Conservation (phyloP, 1,139 yeast genomes). For the Candida sp. region DNA sequence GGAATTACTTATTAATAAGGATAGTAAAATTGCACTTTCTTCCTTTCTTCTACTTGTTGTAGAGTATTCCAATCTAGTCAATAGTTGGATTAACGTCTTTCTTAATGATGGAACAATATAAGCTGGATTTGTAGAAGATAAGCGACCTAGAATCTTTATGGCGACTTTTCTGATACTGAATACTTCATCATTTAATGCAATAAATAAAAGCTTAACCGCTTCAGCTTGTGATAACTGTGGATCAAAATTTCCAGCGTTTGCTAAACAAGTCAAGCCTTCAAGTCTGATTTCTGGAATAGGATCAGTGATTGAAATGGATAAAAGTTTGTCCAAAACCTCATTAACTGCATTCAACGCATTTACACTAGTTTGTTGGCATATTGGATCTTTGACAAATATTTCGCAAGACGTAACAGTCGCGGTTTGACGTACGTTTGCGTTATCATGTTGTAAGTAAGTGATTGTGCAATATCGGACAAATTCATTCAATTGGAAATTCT, state of each 20-base stretch:
- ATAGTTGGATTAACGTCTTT: conserved; percentile 77
- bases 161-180: conserved; percentile 84
- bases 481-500: conserved; percentile 74
- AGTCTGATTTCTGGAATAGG: conserved; percentile 79
- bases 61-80: conserved; percentile 84
- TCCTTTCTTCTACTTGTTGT: conserved; percentile 75
- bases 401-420: conserved; percentile 85
- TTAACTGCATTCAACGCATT: conserved; percentile 83
- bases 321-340: conserved; percentile 75
- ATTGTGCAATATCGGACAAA: conserved; percentile 84
- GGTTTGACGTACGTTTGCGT: conserved; percentile 74
- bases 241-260: conserved; percentile 66
- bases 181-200: conserved; percentile 88
- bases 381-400: conserved; percentile 77
- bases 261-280: conserved; percentile 69
- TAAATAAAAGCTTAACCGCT: conserved; percentile 77
- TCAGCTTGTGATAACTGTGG: conserved; percentile 94
- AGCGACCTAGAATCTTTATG: conserved; percentile 74
- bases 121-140: conserved; percentile 89
- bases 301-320: conserved; percentile 89
- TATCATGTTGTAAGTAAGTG: conserved; percentile 75
- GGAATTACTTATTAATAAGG: conserved; percentile 74
- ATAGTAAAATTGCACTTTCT: conserved; percentile 76
- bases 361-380: conserved; percentile 81
- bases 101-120: conserved; percentile 91